A percentile compares a stretch with the other conserved stretches of the same genome.
These are phyloP conservation scores for Cladosporium sp. DNA, from an alignment of 2,329 filamentous ascomycete species.

Conservation along the genomic window DNA sequence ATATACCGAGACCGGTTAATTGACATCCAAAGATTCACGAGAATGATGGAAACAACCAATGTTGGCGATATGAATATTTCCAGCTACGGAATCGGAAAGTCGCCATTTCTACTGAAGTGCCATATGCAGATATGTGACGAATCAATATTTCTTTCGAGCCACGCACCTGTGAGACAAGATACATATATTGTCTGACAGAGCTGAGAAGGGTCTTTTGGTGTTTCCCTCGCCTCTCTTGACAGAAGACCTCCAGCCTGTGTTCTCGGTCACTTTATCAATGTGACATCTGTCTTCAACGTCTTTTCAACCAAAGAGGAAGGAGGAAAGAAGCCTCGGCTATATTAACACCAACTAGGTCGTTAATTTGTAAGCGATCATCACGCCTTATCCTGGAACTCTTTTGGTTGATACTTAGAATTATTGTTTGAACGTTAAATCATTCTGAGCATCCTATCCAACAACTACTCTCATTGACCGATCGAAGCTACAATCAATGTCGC, in stretches of 20 bases:
- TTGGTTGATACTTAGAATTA: background rate
- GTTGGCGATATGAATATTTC: background rate
- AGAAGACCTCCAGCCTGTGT: background rate
- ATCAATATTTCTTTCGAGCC: background rate
- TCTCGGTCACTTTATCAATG: background rate
- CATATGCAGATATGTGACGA: background rate
- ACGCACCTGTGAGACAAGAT: background rate
- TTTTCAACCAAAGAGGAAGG: background rate
- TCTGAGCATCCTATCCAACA: background rate
- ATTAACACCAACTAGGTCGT: background rate
- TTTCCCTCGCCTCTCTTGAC: background rate
- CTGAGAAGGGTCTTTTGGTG: background rate
- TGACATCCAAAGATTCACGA: background rate
- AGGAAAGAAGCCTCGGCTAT: background rate
- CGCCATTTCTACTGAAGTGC: background rate
- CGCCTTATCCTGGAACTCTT: background rate
- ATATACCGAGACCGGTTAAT: background rate
- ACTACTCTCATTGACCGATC: background rate
- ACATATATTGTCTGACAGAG: background rate
- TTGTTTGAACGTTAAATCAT: background rate
- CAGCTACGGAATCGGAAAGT: background rate
- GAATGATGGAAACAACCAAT: background rate
- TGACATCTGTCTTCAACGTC: background rate
- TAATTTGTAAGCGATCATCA: background rate
- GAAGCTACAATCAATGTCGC: slow-evolving; percentile 27